Evolutionary conservation across 768 basidiomycete species (phyloP), one percentile per base, ranked within the genome.

Genomic region (Lactifluus pinguis): DNA sequence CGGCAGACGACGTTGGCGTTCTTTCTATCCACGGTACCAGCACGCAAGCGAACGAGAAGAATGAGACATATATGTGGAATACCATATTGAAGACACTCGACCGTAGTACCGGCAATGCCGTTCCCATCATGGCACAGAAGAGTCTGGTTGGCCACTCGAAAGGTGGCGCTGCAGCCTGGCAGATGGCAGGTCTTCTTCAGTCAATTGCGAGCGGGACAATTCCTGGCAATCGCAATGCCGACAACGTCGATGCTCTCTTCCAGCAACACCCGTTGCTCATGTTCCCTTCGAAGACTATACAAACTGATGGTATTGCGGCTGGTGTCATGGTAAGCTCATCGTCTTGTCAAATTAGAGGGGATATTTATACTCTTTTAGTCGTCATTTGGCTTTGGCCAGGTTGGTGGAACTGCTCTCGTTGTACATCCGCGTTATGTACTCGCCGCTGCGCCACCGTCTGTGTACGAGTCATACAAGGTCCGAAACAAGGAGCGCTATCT

Each of bases 131-230:
- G 73, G 93, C 97, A 2, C 97, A 98, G 74, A 99, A 99, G 82
- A 92, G 89, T 72, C 80, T 99, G 53, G 87, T 95, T 34, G 97
- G 97, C 62, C 95, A 99, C 71, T 87, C 95, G 11, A 99, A 99
- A 80, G 97, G 97, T 73, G 97, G 95, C 62, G 92, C 97, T n/a
- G 95, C 95, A 57, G 90, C 94, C 2, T 98, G 94, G 95, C 92
- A 94, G 75, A 83, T 97, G 80, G 87, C 85, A 68, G 97, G 97
- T 66, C 79, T 98, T 57, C 74, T 93, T 57, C 94, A 99, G 72
- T 84, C 85, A 11, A 80, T 99, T 63, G 80, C 78, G 64, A 84
- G 85, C 49, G 97, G 95, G 55, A 81, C 95, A 64, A 80, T 99
- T 65, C 95, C 97, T 7, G 95, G 94, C 45, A 98, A 98, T 72